Percentiles rank a stretch among this genome's conserved stretches.
These are phyloP conservation scores for Aspergillus floridensis DNA, from an alignment of 2,329 filamentous ascomycete genomes.

Conservation along the genomic window DNA sequence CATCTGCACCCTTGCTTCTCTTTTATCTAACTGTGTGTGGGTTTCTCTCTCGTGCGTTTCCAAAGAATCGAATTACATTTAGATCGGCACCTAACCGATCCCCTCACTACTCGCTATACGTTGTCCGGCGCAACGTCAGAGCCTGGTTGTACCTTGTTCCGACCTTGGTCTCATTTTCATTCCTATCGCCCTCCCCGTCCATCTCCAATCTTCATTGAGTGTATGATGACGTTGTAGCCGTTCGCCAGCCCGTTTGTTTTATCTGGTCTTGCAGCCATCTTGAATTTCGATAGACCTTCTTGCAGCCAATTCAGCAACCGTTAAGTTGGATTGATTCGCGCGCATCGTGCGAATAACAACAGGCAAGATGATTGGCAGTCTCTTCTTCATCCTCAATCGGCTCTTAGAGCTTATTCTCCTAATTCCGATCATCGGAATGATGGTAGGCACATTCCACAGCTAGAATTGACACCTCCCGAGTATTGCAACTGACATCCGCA, in stretches of 20 bases:
- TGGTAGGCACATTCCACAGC: constrained; percentile 38
- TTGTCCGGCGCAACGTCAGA: constrained; percentile 5
- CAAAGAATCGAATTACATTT: constrained; percentile 11
- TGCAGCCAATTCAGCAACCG: not conserved
- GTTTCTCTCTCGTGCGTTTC: constrained; percentile 12
- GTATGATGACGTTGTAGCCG: constrained; percentile 3
- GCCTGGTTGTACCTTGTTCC: not conserved
- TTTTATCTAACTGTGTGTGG: constrained; percentile 7
- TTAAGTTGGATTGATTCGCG: not conserved
- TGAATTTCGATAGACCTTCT: not conserved
- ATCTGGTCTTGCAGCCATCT: not conserved
- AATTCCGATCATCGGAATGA: constrained; percentile 63
- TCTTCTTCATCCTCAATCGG: constrained; percentile 63
- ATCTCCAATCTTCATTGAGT: not conserved
- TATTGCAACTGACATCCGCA: not conserved
- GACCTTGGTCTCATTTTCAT: not conserved
- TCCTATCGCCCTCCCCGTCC: not conserved
- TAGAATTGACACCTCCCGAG: not conserved
- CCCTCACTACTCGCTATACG: not conserved
- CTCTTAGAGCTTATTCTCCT: constrained; percentile 61
- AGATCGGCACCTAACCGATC: constrained; percentile 10
- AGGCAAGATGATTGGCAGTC: constrained; percentile 49
- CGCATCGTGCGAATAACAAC: constrained; percentile 5
- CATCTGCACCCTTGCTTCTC: constrained; percentile 1
- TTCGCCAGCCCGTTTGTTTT: not conserved